Evolutionary conservation across 768 basidiomycete species (phyloP).

Genomic region (Candolleomyces aberdarensis): DNA sequence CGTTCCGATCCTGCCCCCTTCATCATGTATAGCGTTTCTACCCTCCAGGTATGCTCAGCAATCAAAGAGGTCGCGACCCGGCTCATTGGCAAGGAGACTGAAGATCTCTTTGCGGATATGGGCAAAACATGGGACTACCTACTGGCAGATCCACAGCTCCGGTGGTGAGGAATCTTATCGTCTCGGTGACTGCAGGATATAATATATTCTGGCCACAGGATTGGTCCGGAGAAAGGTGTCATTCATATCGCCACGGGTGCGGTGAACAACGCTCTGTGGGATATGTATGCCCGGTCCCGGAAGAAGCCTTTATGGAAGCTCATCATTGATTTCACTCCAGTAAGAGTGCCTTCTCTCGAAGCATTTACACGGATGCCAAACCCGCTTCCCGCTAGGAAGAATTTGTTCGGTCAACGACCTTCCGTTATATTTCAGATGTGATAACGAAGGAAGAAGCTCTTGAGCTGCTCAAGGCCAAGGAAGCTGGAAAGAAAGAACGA

Average conservation of each 20-base stretch:
- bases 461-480: slow-evolving; percentile 73
- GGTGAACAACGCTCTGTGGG: slow-evolving; percentile 93
- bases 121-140: slow-evolving; percentile 88
- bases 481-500: slow-evolving; percentile 71
- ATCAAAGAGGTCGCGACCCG: slow-evolving; percentile 77
- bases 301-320: slow-evolving; percentile 94
- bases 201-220: slow-evolving; percentile 39
- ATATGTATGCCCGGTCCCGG: slow-evolving; percentile 79
- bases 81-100: slow-evolving; percentile 79
- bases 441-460: slow-evolving; percentile 91
- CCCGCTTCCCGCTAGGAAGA: slow-evolving; percentile 54
- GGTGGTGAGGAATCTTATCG: slow-evolving; percentile 59
- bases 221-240: slow-evolving; percentile 94
- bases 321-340: slow-evolving; percentile 85
- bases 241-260: slow-evolving; percentile 88
- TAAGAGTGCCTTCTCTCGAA: slow-evolving; percentile 11
- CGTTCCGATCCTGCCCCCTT: neutral
- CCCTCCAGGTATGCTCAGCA: slow-evolving; percentile 67
- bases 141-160: slow-evolving; percentile 83
- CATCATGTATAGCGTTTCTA: neutral
- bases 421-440: slow-evolving; percentile 90
- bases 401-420: slow-evolving; percentile 71
- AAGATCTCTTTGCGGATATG: slow-evolving; percentile 85
- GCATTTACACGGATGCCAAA: neutral
- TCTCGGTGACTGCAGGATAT: neutral